phyloP scores from a whole-genome alignment of 805 yeast genomes.

The Saturnispora sekii region DNA sequence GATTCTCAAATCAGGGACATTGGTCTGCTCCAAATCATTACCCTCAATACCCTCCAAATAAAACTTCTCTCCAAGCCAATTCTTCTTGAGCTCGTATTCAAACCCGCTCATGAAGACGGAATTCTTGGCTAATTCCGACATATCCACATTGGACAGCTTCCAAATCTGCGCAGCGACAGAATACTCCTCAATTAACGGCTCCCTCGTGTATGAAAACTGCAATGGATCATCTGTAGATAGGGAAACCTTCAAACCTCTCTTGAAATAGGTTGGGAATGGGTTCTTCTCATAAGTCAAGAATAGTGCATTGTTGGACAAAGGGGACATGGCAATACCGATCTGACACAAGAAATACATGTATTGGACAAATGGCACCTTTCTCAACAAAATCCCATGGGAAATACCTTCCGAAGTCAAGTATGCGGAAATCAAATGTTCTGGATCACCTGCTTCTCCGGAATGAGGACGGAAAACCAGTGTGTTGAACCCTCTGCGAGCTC shows the following conservation, averaged over 20 bases:
- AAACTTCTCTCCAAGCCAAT: constrained; percentile 79
- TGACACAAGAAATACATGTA: constrained; percentile 90
- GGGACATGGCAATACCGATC: constrained; percentile 97
- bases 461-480: constrained; percentile 96
- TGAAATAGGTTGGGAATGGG: constrained; percentile 86
- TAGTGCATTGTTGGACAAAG: constrained; percentile 90
- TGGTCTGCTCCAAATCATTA: constrained; percentile 86
- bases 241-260: constrained; percentile 88
- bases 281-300: constrained; percentile 94
- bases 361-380: constrained; percentile 93
- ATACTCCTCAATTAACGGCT: constrained; percentile 94
- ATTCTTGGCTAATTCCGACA: constrained; percentile 93
- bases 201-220: constrained; percentile 94
- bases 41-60: constrained; percentile 57
- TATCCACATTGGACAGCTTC: constrained; percentile 87
- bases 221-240: constrained; percentile 96
- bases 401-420: constrained; percentile 85
- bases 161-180: constrained; percentile 98
- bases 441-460: constrained; percentile 99
- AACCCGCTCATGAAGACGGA: constrained; percentile 93
- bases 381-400: constrained; percentile 86
- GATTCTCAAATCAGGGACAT: constrained; percentile 84
- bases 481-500: constrained; percentile 65
- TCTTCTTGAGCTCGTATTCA: constrained; percentile 76
- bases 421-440: constrained; percentile 89